phyloP scores from a whole-genome alignment of 441 rosid species.

The Euphorbia celastroides region DNA sequence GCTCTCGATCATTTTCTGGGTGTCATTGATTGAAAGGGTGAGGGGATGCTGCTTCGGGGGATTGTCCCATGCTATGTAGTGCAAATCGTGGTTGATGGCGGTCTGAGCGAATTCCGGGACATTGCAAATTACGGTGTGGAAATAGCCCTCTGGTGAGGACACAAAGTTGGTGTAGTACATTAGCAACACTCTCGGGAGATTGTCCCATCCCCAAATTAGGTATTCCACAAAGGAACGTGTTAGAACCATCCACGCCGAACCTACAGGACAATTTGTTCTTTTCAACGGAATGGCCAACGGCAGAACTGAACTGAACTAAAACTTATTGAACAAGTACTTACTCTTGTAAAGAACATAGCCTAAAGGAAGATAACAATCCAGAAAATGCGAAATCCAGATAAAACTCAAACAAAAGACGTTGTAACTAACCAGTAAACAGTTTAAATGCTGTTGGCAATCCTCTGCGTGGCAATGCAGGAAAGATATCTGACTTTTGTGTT shows the following conservation, averaged over 20 bases:
- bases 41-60: slow-evolving; percentile 94
- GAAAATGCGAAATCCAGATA: no score
- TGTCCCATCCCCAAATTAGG: slow-evolving; percentile 97
- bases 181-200: slow-evolving; percentile 73
- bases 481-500: slow-evolving; percentile 62
- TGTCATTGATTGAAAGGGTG: slow-evolving; percentile 58
- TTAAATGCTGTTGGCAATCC: slow-evolving; percentile 79
- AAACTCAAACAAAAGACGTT: no score
- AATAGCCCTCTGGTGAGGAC: slow-evolving; percentile 95
- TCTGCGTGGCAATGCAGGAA: slow-evolving; percentile 73
- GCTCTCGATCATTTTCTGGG: slow-evolving; percentile 51
- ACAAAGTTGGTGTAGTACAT: slow-evolving; percentile 94
- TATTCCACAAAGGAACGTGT: slow-evolving; percentile 77
- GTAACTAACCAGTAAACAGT: slow-evolving; percentile 82
- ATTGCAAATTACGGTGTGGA: slow-evolving; percentile 94
- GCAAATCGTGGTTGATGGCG: slow-evolving; percentile 77
- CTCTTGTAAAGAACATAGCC: no score
- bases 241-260: slow-evolving; percentile 98
- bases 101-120: slow-evolving; percentile 68
- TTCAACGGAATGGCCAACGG: no score
- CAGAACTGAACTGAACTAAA: not conserved
- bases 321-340: no score
- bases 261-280: slow-evolving; percentile 47
- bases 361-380: no score
- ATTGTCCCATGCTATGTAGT: slow-evolving; percentile 84